These are phyloP conservation scores for Cryphonectria parasitica DNA, from an alignment of 2,329 filamentous ascomycete species.

Conservation along the genomic window DNA sequence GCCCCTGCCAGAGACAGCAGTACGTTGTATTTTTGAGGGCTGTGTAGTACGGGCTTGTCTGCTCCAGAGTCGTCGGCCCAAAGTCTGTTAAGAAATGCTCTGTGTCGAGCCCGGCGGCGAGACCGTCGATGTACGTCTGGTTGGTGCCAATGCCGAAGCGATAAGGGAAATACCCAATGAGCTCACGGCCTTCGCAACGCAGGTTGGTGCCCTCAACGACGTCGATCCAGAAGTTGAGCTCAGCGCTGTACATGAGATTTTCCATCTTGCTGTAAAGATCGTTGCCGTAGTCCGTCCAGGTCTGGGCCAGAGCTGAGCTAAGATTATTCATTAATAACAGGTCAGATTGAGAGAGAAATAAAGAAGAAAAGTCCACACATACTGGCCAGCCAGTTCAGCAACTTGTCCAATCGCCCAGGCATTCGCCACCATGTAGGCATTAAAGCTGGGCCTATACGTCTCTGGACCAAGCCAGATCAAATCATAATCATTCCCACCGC, in stretches of 20 bases:
- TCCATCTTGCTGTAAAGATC: neutral
- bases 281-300: neutral
- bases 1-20: slow-evolving; percentile 1
- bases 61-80: neutral
- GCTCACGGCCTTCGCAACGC: neutral
- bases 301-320: neutral
- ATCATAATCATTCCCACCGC: neutral
- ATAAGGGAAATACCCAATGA: neutral
- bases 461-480: neutral
- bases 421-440: slow-evolving; percentile 1
- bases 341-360: too few species aligned
- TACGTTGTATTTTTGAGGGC: neutral
- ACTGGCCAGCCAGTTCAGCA: neutral
- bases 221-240: slow-evolving; percentile 1
- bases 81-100: neutral
- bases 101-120: neutral
- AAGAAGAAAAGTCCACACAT: neutral
- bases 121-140: neutral
- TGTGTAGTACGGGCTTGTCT: neutral
- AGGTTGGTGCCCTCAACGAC: neutral
- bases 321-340: neutral
- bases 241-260: neutral
- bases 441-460: slow-evolving; percentile 3
- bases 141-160: neutral
- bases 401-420: neutral